These are phyloP conservation scores for Vigna reflexopilosa DNA, from an alignment of 306 rosid genomes.

Conservation along the genomic window DNA sequence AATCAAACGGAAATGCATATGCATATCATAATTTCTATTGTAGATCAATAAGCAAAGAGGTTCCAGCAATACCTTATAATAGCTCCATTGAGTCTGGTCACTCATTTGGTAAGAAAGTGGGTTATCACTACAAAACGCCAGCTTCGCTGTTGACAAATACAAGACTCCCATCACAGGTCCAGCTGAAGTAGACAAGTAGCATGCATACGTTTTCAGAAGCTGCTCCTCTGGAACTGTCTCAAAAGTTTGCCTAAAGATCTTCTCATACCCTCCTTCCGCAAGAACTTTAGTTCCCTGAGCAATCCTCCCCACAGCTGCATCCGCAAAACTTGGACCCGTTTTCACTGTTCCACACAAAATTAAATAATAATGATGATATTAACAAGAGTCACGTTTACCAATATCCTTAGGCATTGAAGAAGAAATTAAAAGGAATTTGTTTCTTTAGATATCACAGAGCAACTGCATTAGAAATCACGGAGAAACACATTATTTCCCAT, in stretches of 20 bases:
- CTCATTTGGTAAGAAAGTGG: slow-evolving; percentile 84
- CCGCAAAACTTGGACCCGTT: slow-evolving; percentile 95
- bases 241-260: slow-evolving; percentile 81
- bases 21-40: background rate
- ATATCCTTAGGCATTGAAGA: no score
- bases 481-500: background rate
- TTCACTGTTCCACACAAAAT: slow-evolving; percentile 65
- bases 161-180: slow-evolving; percentile 96
- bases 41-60: background rate
- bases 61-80: slow-evolving; percentile 69
- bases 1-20: background rate
- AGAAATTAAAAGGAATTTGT: no score
- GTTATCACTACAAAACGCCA: slow-evolving; percentile 91
- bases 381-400: no score
- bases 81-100: slow-evolving; percentile 85
- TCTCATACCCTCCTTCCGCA: slow-evolving; percentile 99
- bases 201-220: slow-evolving; percentile 84
- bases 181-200: slow-evolving; percentile 95
- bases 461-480: background rate
- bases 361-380: background rate
- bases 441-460: no score
- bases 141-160: slow-evolving; percentile 84
- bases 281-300: slow-evolving; percentile 95
- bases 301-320: slow-evolving; percentile 96
- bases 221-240: slow-evolving; percentile 87